phyloP scores from a whole-genome alignment of 441 rosid genomes.

The Pelargonium australe region DNA sequence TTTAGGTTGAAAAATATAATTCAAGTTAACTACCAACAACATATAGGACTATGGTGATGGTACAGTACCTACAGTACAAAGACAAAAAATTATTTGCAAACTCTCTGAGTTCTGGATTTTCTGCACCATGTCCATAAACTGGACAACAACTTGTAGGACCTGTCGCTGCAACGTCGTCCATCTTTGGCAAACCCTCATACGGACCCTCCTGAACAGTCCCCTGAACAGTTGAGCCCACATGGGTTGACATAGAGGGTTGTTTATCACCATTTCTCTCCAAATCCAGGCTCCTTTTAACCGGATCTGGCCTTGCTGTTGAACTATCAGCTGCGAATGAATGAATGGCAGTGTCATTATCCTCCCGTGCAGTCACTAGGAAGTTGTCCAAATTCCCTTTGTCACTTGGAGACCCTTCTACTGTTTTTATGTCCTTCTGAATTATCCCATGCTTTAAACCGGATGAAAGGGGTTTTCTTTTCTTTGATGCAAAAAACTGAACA shows the following conservation, averaged over 20 bases:
- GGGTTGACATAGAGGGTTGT: conserved; percentile 22
- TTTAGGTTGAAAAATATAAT: neutral
- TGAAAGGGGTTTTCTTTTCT: conserved; percentile 63
- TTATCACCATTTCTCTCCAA: conserved; percentile 33
- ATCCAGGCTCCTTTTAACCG: conserved; percentile 42
- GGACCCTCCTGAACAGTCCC: conserved; percentile 30
- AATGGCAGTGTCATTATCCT: conserved; percentile 22
- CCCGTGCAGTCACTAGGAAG: conserved; percentile 51
- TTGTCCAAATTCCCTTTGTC: conserved; percentile 61
- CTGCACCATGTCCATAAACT: conserved; percentile 24
- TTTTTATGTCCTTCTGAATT: conserved; percentile 44
- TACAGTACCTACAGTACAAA: conserved; percentile 74
- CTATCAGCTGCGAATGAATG: conserved; percentile 17
- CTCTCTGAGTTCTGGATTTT: conserved; percentile 51
- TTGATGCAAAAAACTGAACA: conserved; percentile 69
- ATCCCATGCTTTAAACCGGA: conserved; percentile 55
- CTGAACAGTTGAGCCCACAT: conserved; percentile 20
- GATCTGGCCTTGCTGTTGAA: conserved; percentile 31
- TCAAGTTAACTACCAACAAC: neutral
- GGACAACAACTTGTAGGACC: conserved; percentile 24
- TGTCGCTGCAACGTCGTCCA: conserved; percentile 26
- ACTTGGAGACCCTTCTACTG: conserved; percentile 48
- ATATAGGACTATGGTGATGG: neutral
- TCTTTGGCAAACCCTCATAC: conserved; percentile 32
- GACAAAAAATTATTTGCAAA: conserved; percentile 79